Conservation (phyloP, 257 asterid genomes). For the Lycium barbarum region DNA sequence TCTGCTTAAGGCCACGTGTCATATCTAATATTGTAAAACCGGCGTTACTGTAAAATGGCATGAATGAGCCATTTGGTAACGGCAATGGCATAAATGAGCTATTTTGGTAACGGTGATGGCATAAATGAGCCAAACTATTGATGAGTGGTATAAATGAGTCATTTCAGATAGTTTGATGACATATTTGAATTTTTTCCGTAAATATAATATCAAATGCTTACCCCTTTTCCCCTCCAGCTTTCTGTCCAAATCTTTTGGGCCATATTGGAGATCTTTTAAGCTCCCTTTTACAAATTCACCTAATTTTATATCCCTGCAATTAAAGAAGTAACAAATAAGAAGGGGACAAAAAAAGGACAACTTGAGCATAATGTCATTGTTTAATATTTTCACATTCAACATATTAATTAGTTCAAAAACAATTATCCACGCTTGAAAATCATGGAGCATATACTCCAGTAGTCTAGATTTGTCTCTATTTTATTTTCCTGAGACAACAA, state of each 20-base stretch:
- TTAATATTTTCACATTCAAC: not conserved
- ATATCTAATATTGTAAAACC: too few species aligned
- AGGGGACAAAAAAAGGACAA: not conserved
- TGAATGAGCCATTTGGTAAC: too few species aligned
- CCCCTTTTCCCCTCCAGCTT: not conserved
- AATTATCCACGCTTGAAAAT: not conserved
- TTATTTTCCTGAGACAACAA: slow-evolving; percentile 26
- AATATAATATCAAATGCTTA: too few species aligned
- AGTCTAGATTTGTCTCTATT: slow-evolving; percentile 33
- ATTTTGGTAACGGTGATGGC: too few species aligned
- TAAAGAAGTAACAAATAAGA: not conserved
- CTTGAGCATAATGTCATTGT: not conserved
- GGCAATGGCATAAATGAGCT: too few species aligned
- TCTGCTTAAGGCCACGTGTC: too few species aligned
- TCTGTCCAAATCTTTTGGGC: slow-evolving; percentile 22
- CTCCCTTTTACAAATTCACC: not conserved
- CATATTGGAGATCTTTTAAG: not conserved
- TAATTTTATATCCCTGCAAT: not conserved
- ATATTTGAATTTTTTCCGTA: too few species aligned
- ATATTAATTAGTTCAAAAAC: not conserved
- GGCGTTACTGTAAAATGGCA: too few species aligned
- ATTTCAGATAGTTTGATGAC: too few species aligned
- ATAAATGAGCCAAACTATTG: too few species aligned
- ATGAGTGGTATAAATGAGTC: too few species aligned
- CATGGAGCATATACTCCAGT: not conserved